Base-by-base conservation (phyloP, 177 flowering plant genomes). In the Vitis hybrid region DNA sequence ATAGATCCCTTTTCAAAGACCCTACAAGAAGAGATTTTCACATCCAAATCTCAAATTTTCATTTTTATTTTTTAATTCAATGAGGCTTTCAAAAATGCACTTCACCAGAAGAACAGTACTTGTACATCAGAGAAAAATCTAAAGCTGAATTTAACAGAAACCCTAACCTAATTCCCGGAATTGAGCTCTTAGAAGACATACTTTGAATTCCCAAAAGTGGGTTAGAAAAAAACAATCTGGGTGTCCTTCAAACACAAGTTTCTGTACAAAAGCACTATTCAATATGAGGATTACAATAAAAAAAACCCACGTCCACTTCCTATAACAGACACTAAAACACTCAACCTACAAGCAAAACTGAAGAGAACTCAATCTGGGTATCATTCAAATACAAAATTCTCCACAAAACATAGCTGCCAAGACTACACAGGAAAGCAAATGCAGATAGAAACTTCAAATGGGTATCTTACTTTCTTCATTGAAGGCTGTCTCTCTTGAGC, bases 391-490 rank as follows among this genome's bases (percentile, higher is more conserved):
- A 55, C n/a, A 67, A 2, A 19, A 62, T 7, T 13, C 4, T 18
- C 10, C 17, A 18, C 18, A 58, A 6, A 20, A 20, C 61, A 28
- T 28, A 28, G 4, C 31, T 28, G 31, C 31, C 31, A 28, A 28
- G 31, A 28, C 0, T 28, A 28, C 4, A 0, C 0, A 28, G 31
- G 31, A 28, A 28, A 58, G 10, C 8, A 58, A 54, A 62, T 11
- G 47, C 53, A 11, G 73, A 52, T 49, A 18, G 19, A 47, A 68
- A 54, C 31, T 20, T 17, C 15, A 59, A 19, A 51, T 18, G 22
- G 69, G 55, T 49, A 22, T 33, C 76, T 74, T 75, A 84, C 89
- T 70, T 77, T 81, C 77, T 59, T 79, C 80, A 14, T 44, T 62
- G 7, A 52, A 73, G 31, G 66, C 63, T 50, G 74, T 44, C 66